phyloP scores from a whole-genome alignment of 1,284 basidiomycete genomes.

The Sporisorium sorghi region DNA sequence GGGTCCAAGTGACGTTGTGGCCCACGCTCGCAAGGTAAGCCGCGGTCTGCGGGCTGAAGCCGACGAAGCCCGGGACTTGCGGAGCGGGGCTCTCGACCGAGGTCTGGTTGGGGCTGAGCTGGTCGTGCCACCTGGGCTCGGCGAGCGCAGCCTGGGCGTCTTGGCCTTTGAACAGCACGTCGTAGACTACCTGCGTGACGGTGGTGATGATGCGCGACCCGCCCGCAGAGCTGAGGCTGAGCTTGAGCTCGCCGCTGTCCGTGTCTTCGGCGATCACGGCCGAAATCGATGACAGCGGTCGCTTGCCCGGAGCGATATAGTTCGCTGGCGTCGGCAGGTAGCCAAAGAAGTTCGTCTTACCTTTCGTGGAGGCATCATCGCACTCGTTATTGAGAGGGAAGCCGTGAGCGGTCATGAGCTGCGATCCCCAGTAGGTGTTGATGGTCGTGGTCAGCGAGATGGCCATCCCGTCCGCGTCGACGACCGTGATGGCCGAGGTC shows the following conservation, averaged over 20 bases:
- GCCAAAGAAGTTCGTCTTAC: constrained; percentile 70
- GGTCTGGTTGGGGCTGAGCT: constrained; percentile 67
- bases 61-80: constrained; percentile 56
- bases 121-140: constrained; percentile 71
- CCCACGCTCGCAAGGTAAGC: constrained; percentile 63
- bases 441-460: constrained; percentile 71
- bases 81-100: constrained; percentile 66
- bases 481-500: constrained; percentile 70
- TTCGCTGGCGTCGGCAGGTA: constrained; percentile 66
- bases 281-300: constrained; percentile 70
- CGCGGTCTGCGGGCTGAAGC: constrained; percentile 69
- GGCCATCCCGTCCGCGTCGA: constrained; percentile 69
- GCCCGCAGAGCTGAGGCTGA: constrained; percentile 70
- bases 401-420: constrained; percentile 57
- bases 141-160: constrained; percentile 59
- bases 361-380: constrained; percentile 70
- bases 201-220: constrained; percentile 71
- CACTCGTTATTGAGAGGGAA: constrained; percentile 69
- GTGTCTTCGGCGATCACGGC: constrained; percentile 69
- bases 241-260: constrained; percentile 66
- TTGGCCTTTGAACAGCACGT: constrained; percentile 54
- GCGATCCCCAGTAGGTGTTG: constrained; percentile 69
- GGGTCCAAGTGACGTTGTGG: constrained; percentile 66
- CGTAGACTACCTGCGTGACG: constrained; percentile 68
- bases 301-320: constrained; percentile 70